These are phyloP conservation scores for Clavispora phyllophila DNA, from an alignment of 805 yeast genomes.

Conservation along the genomic window DNA sequence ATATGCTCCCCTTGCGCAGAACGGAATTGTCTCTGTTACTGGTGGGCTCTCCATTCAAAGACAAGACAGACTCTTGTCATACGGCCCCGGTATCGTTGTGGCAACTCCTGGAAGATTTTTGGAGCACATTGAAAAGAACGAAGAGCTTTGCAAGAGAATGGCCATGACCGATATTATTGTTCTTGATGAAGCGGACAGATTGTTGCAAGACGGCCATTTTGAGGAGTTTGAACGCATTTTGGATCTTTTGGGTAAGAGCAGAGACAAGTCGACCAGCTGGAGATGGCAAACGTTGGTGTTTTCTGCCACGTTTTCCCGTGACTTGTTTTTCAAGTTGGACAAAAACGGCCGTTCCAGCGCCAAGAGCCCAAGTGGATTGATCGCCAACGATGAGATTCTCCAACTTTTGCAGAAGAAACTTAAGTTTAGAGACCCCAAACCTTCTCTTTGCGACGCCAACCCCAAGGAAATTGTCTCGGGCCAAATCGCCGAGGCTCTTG, in stretches of 20 bases:
- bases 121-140: constrained; percentile 67
- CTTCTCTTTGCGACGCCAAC: constrained; percentile 75
- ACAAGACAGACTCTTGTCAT: constrained; percentile 73
- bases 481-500: constrained; percentile 74
- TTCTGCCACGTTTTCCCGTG: constrained; percentile 88
- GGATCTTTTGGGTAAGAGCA: constrained; percentile 51
- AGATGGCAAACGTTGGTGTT: constrained; percentile 87
- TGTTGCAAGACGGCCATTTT: constrained; percentile 93
- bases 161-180: constrained; percentile 52
- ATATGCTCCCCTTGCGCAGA: constrained; percentile 46
- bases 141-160: constrained; percentile 37
- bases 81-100: constrained; percentile 75
- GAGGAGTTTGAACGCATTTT: constrained; percentile 84
- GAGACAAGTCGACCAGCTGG: constrained; percentile 38
- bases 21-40: constrained; percentile 71
- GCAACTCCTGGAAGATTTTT: constrained; percentile 95
- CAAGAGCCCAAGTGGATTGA: constrained; percentile 20
- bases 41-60: constrained; percentile 95
- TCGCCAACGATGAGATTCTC: constrained; percentile 56
- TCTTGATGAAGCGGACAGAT: constrained; percentile 93
- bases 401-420: constrained; percentile 63
- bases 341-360: constrained; percentile 22
- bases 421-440: constrained; percentile 61
- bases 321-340: constrained; percentile 71
- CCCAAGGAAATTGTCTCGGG: constrained; percentile 78